These are phyloP conservation scores for Vanilla planifolia DNA, from an alignment of 106 monocot genomes.

Conservation along the genomic window DNA sequence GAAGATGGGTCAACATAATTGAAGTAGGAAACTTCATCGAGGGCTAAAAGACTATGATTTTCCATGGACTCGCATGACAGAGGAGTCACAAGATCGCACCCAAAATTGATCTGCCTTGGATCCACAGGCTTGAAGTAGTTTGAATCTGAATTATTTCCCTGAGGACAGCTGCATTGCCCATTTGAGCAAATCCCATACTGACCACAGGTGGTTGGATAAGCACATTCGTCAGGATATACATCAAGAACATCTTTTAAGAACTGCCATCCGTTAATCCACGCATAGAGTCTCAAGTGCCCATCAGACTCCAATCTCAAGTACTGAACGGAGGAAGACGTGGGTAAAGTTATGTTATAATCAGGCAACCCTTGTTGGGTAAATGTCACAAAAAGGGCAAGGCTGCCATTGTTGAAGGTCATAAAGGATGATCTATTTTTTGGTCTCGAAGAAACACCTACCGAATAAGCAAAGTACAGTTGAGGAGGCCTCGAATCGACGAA, in stretches of 20 bases:
- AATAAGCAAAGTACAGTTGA: slow-evolving; percentile 8
- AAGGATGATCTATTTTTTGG: background rate
- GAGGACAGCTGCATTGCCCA: slow-evolving; percentile 42
- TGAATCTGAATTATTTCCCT: slow-evolving; percentile 2
- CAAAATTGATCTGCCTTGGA: slow-evolving; percentile 15
- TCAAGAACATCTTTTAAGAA: background rate
- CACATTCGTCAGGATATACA: slow-evolving; percentile 6
- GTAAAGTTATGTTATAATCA: background rate
- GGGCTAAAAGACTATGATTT: slow-evolving; percentile 18
- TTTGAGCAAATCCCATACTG: slow-evolving; percentile 43
- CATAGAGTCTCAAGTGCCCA: slow-evolving; percentile 3
- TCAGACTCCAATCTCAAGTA: slow-evolving; percentile 6
- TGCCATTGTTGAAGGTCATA: background rate
- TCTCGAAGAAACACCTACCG: background rate
- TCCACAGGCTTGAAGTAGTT: slow-evolving; percentile 19
- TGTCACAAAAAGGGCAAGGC: background rate
- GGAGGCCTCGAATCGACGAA: slow-evolving; percentile 18
- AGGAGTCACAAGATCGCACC: slow-evolving; percentile 24
- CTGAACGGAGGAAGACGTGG: background rate
- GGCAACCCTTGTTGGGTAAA: background rate
- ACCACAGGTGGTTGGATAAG: slow-evolving; percentile 31
- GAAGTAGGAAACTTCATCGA: slow-evolving; percentile 32
- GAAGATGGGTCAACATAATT: background rate
- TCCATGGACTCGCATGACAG: slow-evolving; percentile 13
- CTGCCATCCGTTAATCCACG: background rate